Conservation (phyloP, 306 rosid species). For the Arachis stenosperma region DNA sequence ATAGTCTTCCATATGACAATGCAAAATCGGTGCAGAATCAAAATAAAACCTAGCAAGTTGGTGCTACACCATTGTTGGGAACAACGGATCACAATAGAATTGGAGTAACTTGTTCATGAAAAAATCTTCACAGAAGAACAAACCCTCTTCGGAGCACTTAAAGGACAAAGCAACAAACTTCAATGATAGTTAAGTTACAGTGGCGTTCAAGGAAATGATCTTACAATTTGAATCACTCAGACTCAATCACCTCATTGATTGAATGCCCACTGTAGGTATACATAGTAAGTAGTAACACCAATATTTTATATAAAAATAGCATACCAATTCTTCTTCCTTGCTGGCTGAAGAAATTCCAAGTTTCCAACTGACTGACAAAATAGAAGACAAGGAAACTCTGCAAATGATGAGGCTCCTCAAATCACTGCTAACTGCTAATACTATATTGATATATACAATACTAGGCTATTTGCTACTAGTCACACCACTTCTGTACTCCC, state of each 20-base stretch:
- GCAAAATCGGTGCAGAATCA: not conserved
- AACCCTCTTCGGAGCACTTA: constrained; percentile 41
- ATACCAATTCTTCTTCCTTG: constrained; percentile 56
- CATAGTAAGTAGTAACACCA: constrained; percentile 38
- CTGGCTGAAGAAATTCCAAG: constrained; percentile 55
- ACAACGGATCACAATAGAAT: constrained; percentile 7
- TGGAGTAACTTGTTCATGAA: constrained; percentile 23
- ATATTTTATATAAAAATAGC: constrained; percentile 52
- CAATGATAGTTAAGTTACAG: constrained; percentile 35
- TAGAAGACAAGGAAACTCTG: constrained; percentile 57
- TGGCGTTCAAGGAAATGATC: constrained; percentile 57
- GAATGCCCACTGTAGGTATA: constrained; percentile 61
- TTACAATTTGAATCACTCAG: constrained; percentile 52
- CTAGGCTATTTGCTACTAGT: constrained; percentile 54
- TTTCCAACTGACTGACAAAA: constrained; percentile 55
- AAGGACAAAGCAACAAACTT: constrained; percentile 42
- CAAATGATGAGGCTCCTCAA: constrained; percentile 51
- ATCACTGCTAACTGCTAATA: constrained; percentile 63
- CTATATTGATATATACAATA: constrained; percentile 80
- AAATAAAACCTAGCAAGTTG: not conserved
- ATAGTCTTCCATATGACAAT: not conserved
- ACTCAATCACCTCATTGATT: constrained; percentile 55
- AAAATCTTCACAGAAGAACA: constrained; percentile 27
- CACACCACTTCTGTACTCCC: constrained; percentile 42
- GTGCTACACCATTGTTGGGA: not conserved